phyloP scores from a whole-genome alignment of 768 basidiomycete genomes.

The Cyclocybe aegerita region DNA sequence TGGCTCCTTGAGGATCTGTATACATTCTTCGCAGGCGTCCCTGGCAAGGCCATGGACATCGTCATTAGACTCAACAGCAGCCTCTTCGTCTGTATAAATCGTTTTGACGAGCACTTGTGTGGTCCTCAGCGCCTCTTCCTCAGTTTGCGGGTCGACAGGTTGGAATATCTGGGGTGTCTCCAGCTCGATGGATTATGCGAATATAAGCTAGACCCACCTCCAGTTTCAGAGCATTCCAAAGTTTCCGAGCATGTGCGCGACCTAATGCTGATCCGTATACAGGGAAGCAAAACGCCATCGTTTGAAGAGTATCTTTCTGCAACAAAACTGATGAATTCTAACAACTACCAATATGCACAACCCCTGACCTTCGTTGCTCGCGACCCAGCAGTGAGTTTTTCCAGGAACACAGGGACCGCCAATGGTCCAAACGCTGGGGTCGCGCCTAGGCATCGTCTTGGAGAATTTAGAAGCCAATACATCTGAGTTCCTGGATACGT shows the following conservation, averaged over 20 bases:
- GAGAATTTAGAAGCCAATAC: neutral
- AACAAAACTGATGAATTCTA: neutral
- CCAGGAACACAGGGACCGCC: conserved; percentile 86
- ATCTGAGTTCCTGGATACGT: conserved; percentile 8
- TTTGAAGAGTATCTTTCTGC: conserved; percentile 86
- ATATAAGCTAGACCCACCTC: conserved; percentile 58
- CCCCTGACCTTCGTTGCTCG: conserved; percentile 75
- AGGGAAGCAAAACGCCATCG: conserved; percentile 76
- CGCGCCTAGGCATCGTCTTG: conserved; percentile 70
- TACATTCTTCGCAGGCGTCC: conserved; percentile 79
- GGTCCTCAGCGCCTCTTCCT: conserved; percentile 70
- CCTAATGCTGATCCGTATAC: conserved; percentile 73
- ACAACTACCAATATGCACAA: neutral
- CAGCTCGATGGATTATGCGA: neutral
- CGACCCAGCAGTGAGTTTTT: conserved; percentile 85
- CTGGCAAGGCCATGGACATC: conserved; percentile 61
- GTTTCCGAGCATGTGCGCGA: conserved; percentile 60
- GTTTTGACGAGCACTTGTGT: conserved; percentile 73
- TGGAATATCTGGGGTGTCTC: conserved; percentile 74
- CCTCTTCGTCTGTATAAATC: conserved; percentile 55
- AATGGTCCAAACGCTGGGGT: conserved; percentile 81
- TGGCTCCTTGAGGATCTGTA: conserved; percentile 79
- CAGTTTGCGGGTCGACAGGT: conserved; percentile 77
- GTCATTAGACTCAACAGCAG: conserved; percentile 33
- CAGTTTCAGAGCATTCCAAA: conserved; percentile 92